Percentiles rank a stretch among this genome's conserved stretches.
Evolutionary conservation across 257 asterid species (phyloP).

Genomic region (Fraxinus excelsior): DNA sequence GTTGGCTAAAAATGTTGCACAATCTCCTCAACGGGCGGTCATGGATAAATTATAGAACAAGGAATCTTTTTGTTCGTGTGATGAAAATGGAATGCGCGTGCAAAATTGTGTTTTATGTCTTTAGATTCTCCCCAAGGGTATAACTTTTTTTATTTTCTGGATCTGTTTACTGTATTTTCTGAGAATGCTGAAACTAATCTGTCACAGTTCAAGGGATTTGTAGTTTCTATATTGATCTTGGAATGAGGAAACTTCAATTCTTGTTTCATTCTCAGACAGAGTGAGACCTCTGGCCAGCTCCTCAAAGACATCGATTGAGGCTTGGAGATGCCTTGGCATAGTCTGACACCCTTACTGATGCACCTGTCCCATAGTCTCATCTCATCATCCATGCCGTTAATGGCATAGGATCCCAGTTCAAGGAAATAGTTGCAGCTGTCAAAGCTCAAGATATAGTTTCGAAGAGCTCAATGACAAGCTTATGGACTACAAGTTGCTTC

Average conservation of each 20-base stretch:
- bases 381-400: too few relatives aligned
- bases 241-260: neutral
- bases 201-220: neutral
- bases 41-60: constrained; percentile 34
- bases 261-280: neutral
- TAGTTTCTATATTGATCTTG: neutral
- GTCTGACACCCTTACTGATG: too few relatives aligned
- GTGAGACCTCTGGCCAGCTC: neutral
- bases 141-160: neutral
- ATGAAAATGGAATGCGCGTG: neutral
- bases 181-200: neutral
- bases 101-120: neutral
- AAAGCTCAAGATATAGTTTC: too few relatives aligned
- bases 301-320: neutral
- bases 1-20: constrained; percentile 35
- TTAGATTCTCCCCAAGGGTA: neutral
- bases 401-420: too few relatives aligned
- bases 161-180: neutral
- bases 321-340: neutral
- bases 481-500: too few relatives aligned
- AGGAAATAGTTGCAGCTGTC: too few relatives aligned
- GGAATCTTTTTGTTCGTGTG: neutral
- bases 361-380: too few relatives aligned
- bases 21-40: constrained; percentile 30
- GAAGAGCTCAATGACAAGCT: too few relatives aligned